phyloP scores from a whole-genome alignment of 2,329 filamentous ascomycete genomes.

The Beauveria scarabaeidicola region DNA sequence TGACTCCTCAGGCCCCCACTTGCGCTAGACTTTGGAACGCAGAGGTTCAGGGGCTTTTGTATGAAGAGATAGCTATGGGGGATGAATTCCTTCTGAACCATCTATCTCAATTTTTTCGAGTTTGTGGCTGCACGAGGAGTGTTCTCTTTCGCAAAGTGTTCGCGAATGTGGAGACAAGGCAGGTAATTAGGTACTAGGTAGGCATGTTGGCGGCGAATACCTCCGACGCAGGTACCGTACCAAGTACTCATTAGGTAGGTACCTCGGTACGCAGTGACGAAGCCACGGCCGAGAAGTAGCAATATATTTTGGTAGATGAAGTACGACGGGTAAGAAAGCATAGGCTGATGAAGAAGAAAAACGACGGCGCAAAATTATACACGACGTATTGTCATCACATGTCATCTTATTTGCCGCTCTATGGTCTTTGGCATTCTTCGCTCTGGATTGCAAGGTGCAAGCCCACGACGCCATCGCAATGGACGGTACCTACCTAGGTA shows the following conservation, averaged over 20 bases:
- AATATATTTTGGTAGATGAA: background rate
- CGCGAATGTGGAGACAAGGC: background rate
- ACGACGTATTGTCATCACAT: background rate
- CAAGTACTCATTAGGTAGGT: no score
- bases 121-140: background rate
- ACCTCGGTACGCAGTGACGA: background rate
- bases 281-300: background rate
- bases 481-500: no score
- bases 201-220: no score
- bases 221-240: no score
- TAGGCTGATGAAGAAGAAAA: background rate
- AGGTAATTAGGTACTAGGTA: no score
- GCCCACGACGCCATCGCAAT: background rate
- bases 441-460: background rate
- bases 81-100: background rate
- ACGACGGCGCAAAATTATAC: background rate
- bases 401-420: no score
- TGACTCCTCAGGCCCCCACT: constrained; percentile 5
- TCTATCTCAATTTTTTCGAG: background rate
- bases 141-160: background rate
- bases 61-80: background rate
- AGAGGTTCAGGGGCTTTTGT: background rate
- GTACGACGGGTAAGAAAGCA: background rate
- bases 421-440: no score
- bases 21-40: background rate